A percentile compares a stretch with the other conserved stretches of the same genome.
Conservation (phyloP, 192 early-diverging fungal species). For the Linnemannia exigua region DNA sequence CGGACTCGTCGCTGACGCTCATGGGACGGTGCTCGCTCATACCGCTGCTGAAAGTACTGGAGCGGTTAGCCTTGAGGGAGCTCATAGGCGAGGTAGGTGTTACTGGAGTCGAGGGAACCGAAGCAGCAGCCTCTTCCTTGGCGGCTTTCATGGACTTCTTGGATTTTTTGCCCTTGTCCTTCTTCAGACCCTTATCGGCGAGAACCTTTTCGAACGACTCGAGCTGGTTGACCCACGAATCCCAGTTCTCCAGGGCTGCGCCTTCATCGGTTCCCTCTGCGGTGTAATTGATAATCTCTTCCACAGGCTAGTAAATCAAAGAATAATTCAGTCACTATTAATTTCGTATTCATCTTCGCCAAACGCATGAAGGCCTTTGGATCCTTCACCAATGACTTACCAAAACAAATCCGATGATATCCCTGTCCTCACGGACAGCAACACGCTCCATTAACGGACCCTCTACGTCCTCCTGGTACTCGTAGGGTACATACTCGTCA, state of each 20-base stretch:
- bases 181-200: conserved; percentile 44
- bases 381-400: conserved; percentile 9
- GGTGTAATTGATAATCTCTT: conserved; percentile 18
- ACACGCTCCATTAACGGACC: conserved; percentile 53
- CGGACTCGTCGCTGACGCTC: conserved; percentile 3
- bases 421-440: conserved; percentile 32
- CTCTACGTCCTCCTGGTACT: conserved; percentile 50
- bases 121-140: background rate
- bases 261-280: conserved; percentile 8
- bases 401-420: conserved; percentile 45
- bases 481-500: conserved; percentile 49
- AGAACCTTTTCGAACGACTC: conserved; percentile 54
- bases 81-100: conserved; percentile 11
- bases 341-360: background rate
- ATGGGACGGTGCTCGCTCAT: conserved; percentile 1
- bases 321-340: background rate
- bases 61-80: conserved; percentile 23
- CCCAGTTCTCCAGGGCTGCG: conserved; percentile 44
- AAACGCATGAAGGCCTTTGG: background rate
- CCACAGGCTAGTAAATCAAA: conserved; percentile 30
- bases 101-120: background rate
- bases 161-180: conserved; percentile 21
- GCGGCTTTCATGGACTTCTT: conserved; percentile 24
- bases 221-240: conserved; percentile 56
- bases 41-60: conserved; percentile 26